Base-by-base conservation (phyloP, 257 asterid genomes). In the Echites panduratus region DNA sequence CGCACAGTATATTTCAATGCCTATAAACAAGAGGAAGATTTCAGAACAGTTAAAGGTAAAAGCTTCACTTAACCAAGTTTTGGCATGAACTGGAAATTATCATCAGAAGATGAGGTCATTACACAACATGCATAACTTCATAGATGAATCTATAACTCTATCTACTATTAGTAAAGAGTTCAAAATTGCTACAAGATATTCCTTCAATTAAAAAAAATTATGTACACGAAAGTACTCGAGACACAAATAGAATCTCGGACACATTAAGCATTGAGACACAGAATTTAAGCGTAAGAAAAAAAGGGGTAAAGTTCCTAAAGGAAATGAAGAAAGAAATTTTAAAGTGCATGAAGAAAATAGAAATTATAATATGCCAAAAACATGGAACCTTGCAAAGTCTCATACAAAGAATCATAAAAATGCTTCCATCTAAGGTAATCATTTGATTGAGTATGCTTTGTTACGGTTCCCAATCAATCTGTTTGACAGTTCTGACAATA, bases 1-100 rank as follows among this genome's bases (percentile, higher is more conserved):
- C 2, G 98, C 96, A 84, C 99, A 95, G 57, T 95, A 95, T 83
- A 95, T 87, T 81, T 92, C 98, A 66, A 92, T 77, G 63, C 97
- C 98, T 91, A 82, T 24, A 77, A 70, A n/a, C 43, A 66, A 65
- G 40, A 47, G 49, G 48, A 56, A 44, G 69, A 29, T 5, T 66
- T 76, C 19, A 54, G 74, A 53, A 66, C 14, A 22, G 44, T 73
- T 22, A n/a, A 62, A 29, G 27, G 44, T 12, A 53, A 63, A 49
- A 58, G 22, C 14, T 5, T 44, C 40, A 59, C 20, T 59, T 45
- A 48, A n/a, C 6, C 32, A 43, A 48, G 1, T 27, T 29, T 24
- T 48, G 63, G 14, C 43, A 16, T 14, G 70, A 27, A 61, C 49
- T 20, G 8, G 50, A 52, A 70, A 5, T 44, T 19, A 26, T 50